Conservation (phyloP, 2,329 filamentous ascomycete genomes). For the Akanthomyces muscarius region DNA sequence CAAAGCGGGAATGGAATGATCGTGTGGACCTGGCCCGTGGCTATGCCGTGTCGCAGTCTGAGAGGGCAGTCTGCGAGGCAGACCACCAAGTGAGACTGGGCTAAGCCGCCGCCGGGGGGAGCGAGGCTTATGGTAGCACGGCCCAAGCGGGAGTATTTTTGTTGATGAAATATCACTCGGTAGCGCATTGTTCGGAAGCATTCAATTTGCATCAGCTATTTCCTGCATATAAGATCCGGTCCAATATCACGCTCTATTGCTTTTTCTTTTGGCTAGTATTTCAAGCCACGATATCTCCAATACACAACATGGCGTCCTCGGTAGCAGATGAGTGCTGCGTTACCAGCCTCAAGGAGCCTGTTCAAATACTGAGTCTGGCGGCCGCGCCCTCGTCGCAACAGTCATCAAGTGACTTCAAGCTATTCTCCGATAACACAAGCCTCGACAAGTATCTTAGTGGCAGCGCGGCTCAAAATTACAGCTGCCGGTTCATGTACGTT, state of each 20-base stretch:
- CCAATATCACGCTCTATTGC: too few species aligned
- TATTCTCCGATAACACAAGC: not conserved
- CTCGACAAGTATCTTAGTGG: not conserved
- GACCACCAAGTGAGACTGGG: not conserved
- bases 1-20: slow-evolving; percentile 17
- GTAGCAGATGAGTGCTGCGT: slow-evolving; percentile 22
- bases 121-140: not conserved
- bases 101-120: not conserved
- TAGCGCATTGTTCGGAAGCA: not conserved
- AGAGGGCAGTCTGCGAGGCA: slow-evolving; percentile 10
- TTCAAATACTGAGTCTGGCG: not conserved
- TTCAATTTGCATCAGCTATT: not conserved
- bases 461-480: not conserved
- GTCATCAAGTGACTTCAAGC: not conserved
- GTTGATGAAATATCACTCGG: not conserved
- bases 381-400: not conserved
- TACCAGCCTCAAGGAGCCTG: slow-evolving; percentile 20
- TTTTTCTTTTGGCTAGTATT: not conserved
- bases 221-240: not conserved
- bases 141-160: not conserved
- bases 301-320: slow-evolving; percentile 4
- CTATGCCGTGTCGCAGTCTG: slow-evolving; percentile 1
- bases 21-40: not conserved
- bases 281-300: too few species aligned
- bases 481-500: slow-evolving; percentile 19